These are phyloP conservation scores for Pseudogymnoascus sp. DNA, from an alignment of 2,329 filamentous ascomycete species.

Conservation along the genomic window DNA sequence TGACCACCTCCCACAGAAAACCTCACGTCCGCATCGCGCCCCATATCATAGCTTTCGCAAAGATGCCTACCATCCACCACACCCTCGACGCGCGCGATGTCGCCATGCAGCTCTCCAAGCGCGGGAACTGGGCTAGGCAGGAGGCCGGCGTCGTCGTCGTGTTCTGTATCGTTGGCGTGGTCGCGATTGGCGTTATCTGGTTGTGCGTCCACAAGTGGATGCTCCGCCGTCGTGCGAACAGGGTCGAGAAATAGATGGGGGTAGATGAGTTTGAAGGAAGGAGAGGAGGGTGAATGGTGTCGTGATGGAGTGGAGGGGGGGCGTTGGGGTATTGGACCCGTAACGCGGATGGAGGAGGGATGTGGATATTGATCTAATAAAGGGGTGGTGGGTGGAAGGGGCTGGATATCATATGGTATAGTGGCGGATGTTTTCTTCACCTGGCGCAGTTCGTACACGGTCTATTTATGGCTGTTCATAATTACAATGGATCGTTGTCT, in stretches of 20 bases:
- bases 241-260: not conserved
- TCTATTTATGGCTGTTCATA: constrained; percentile 3
- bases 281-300: not conserved
- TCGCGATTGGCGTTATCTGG: constrained; percentile 41
- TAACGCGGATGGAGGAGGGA: not conserved
- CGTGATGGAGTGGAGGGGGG: not conserved
- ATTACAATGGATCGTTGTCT: constrained; percentile 3
- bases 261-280: not conserved
- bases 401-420: not conserved
- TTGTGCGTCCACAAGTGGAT: constrained; percentile 44
- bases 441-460: constrained; percentile 4
- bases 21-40: not conserved
- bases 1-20: not conserved
- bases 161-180: constrained; percentile 52
- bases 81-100: constrained; percentile 14
- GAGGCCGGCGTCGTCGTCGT: constrained; percentile 57
- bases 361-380: constrained; percentile 3
- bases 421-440: constrained; percentile 8
- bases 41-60: constrained; percentile 1
- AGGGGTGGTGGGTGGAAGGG: not conserved
- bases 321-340: not conserved
- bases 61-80: constrained; percentile 18
- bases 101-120: constrained; percentile 41
- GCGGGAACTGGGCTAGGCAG: constrained; percentile 47
- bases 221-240: constrained; percentile 20